Evolutionary conservation across 257 asterid genomes (phyloP).

Genomic region (Przewalskia tangutica): DNA sequence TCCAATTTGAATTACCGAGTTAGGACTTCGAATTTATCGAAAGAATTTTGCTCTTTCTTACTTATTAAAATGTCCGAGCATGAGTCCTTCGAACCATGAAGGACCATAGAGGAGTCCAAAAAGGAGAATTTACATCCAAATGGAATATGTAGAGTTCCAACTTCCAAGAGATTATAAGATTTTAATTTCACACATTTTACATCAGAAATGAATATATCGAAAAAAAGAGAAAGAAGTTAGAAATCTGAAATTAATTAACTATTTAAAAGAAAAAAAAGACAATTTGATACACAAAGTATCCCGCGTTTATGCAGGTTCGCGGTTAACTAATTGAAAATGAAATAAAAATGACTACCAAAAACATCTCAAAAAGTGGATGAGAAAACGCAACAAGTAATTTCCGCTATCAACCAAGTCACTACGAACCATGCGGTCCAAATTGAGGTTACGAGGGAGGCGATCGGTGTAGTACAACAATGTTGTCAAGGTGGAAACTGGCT

Average conservation of each 20-base stretch:
- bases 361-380: slow-evolving; percentile 19
- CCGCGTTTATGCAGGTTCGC: no score
- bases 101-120: no score
- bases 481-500: slow-evolving; percentile 50
- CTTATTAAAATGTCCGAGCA: no score
- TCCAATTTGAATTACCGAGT: no score
- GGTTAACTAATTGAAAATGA: not conserved
- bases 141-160: not conserved
- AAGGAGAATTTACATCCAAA: no score
- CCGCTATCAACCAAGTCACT: slow-evolving; percentile 2
- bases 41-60: no score
- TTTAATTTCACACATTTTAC: not conserved
- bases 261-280: no score
- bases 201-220: not conserved
- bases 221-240: not conserved
- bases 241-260: no score
- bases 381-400: slow-evolving; percentile 10
- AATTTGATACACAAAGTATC: no score
- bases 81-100: no score
- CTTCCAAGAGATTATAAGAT: not conserved
- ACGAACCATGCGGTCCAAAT: slow-evolving; percentile 30
- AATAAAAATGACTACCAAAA: slow-evolving; percentile 21
- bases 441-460: slow-evolving; percentile 44
- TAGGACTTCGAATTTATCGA: no score
- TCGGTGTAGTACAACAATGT: slow-evolving; percentile 42